Evolutionary conservation across 257 asterid species (phyloP), one percentile per base, ranked within the genome.

Genomic region (Craterostigma plantagineum): DNA sequence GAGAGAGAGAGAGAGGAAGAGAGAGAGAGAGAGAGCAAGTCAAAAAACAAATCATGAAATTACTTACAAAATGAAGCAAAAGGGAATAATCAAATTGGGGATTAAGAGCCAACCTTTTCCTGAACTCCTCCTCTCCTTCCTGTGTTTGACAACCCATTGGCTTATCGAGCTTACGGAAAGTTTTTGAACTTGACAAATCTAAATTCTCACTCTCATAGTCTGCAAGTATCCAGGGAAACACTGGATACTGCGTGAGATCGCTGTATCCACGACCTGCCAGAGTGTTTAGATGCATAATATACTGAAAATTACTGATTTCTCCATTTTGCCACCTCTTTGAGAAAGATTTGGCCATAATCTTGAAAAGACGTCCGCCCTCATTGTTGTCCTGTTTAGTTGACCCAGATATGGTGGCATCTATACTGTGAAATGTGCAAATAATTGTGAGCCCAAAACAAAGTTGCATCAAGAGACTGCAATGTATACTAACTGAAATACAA

Each of bases 301-400:
- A 90, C 73, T 90, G 99, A 60, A 90, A 90, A 65, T 90, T 90
- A 82, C 96, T 83, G 48, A 90, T 90, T 67, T 90, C 99, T 56
- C 99, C 99, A 75, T 77, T 83, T 71, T 90, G 99, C 99, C 99
- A 90, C 68, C 99, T 75, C 73, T 83, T 90, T 56, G 99, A 90
- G 49, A 90, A 83, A 43, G 99, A 83, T 56, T 71, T 90, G 4
- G 96, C 94, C 96, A 80, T 73, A 63, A 79, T 79, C 68, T 90
- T 90, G 59, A 90, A 90, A 51, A 90, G 86, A 50, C 99, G 99
- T 54, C 99, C 83, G 52, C 99, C 96, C 58, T 90, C 99, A 53
- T 61, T 83, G 79, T 73, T 59, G 49, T 90, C 99, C 65, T 73
- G 96, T 67, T 83, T 90, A 15, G 72, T 61, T 52, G 92, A 70